phyloP scores from a whole-genome alignment of 106 monocot genomes.

The Chionographis japonica region DNA sequence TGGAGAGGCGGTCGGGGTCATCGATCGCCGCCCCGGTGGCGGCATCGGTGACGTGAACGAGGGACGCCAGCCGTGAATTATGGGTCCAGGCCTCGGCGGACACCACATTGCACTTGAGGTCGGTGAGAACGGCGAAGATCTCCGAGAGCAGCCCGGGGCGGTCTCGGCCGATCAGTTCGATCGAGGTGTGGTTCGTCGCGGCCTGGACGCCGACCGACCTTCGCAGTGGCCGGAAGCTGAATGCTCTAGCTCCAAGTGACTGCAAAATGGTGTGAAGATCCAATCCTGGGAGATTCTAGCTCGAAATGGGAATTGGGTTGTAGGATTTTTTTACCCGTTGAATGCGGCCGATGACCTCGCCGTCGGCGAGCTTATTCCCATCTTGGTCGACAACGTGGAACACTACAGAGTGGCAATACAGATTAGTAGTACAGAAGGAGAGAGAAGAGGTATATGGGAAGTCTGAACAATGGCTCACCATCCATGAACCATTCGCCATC shows the following conservation, averaged over 20 bases:
- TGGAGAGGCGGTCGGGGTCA: slow-evolving; percentile 23
- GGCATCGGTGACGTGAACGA: slow-evolving; percentile 37
- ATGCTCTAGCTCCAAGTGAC: slow-evolving; percentile 33
- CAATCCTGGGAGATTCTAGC: not conserved
- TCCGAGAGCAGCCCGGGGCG: slow-evolving; percentile 56
- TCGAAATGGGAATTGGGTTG: not conserved
- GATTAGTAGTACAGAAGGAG: not conserved
- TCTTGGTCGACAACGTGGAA: slow-evolving; percentile 59
- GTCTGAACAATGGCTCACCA: slow-evolving; percentile 24
- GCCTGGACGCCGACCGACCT: slow-evolving; percentile 29
- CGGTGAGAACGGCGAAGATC: slow-evolving; percentile 39
- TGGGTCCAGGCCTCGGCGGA: slow-evolving; percentile 54
- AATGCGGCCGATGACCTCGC: slow-evolving; percentile 48
- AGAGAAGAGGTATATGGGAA: too few relatives aligned
- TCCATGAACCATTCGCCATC: slow-evolving; percentile 99
- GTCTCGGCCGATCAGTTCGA: slow-evolving; percentile 47
- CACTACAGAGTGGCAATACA: too few relatives aligned
- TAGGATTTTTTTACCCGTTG: slow-evolving; percentile 38
- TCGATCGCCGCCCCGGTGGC: slow-evolving; percentile 24
- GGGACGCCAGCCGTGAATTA: slow-evolving; percentile 34
- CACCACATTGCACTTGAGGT: slow-evolving; percentile 44
- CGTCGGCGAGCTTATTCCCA: slow-evolving; percentile 49
- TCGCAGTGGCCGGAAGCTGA: slow-evolving; percentile 4
- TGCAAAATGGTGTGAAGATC: too few relatives aligned
- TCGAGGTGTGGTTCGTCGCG: slow-evolving; percentile 16